phyloP scores from a whole-genome alignment of 495 filamentous ascomycete genomes.

The Staphylotrichum longicolle region DNA sequence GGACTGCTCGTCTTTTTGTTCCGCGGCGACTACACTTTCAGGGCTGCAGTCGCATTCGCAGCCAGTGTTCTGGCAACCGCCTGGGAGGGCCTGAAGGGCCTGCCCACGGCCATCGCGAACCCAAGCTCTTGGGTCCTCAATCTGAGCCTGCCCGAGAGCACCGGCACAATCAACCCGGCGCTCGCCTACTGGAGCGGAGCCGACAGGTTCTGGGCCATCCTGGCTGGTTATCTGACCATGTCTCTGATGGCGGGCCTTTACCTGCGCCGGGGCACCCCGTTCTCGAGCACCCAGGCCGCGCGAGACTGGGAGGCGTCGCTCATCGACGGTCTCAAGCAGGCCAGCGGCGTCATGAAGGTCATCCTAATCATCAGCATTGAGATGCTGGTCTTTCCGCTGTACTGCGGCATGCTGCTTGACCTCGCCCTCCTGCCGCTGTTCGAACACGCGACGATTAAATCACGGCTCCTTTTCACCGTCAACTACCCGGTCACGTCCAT shows the following conservation, averaged over 20 bases:
- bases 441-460: constrained; percentile 68
- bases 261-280: constrained; percentile 62
- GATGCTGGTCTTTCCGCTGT: constrained; percentile 96
- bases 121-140: constrained; percentile 52
- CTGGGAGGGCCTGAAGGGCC: constrained; percentile 17
- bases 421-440: constrained; percentile 87
- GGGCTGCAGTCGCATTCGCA: constrained; percentile 22
- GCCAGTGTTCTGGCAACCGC: constrained; percentile 8
- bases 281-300: constrained; percentile 61
- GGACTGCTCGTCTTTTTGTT: constrained; percentile 32
- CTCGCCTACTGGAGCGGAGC: constrained; percentile 73
- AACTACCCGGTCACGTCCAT: constrained; percentile 78
- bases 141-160: constrained; percentile 42
- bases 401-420: constrained; percentile 90
- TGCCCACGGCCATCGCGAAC: constrained; percentile 25
- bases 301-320: constrained; percentile 73
- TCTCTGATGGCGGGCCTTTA: constrained; percentile 73
- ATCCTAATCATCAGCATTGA: constrained; percentile 98
- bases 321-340: constrained; percentile 84
- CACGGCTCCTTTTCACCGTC: constrained; percentile 71
- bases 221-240: constrained; percentile 75
- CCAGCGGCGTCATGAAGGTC: constrained; percentile 95
- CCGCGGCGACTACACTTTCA: constrained; percentile 34
- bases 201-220: constrained; percentile 75
- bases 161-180: constrained; percentile 51